Percentiles rank a stretch among this genome's conserved stretches.
These are phyloP conservation scores for Vararia minispora DNA, from an alignment of 768 basidiomycete species.

Conservation along the genomic window DNA sequence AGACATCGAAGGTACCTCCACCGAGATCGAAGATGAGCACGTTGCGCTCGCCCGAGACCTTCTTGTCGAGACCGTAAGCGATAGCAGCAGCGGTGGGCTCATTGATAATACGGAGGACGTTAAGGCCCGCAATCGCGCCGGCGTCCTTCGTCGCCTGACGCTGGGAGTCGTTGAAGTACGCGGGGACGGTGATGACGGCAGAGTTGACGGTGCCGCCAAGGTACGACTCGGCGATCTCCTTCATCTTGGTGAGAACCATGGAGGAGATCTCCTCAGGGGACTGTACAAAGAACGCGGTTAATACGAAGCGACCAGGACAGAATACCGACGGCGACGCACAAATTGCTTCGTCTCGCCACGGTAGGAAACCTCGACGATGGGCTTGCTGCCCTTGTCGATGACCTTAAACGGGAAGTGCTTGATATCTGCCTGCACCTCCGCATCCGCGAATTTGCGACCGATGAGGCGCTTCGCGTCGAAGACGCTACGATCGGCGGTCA, in stretches of 20 bases:
- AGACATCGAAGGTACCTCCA: conserved; percentile 98
- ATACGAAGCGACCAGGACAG: background rate
- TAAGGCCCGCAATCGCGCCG: conserved; percentile 86
- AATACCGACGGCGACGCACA: conserved; percentile 31
- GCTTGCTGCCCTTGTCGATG: conserved; percentile 78
- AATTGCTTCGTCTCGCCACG: conserved; percentile 92
- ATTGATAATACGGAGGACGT: conserved; percentile 97
- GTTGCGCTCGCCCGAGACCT: conserved; percentile 81
- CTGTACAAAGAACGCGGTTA: conserved; percentile 28
- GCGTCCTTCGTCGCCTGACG: conserved; percentile 98
- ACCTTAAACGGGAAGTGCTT: conserved; percentile 95
- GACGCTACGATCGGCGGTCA: conserved; percentile 39
- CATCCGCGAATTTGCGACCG: conserved; percentile 81
- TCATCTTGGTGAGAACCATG: conserved; percentile 97
- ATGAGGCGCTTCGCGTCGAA: conserved; percentile 99
- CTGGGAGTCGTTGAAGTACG: conserved; percentile 99
- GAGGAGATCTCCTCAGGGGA: conserved; percentile 97
- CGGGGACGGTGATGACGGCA: conserved; percentile 93
- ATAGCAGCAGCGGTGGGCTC: conserved; percentile 98
- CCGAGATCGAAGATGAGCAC: conserved; percentile 98
- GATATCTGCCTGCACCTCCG: conserved; percentile 73
- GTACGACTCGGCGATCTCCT: conserved; percentile 96
- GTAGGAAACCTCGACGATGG: conserved; percentile 83
- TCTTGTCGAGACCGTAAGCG: conserved; percentile 97
- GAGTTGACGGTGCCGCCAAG: conserved; percentile 75